Percentiles rank a stretch among this genome's conserved stretches.
Evolutionary conservation across 164 flowering plant genomes (phyloP).

Genomic region (Sedum album): DNA sequence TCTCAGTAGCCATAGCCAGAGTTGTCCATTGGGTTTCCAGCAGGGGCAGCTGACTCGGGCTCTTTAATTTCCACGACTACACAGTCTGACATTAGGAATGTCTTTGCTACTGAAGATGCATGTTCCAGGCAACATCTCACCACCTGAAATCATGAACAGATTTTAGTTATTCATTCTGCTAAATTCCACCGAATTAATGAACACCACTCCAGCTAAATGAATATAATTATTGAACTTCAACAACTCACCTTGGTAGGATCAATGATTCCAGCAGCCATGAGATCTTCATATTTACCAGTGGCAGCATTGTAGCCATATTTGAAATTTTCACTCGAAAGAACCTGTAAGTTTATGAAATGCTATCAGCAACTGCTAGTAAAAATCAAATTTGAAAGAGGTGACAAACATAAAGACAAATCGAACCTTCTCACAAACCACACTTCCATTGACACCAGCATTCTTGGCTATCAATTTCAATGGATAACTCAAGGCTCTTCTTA

Average conservation of each 20-base stretch:
- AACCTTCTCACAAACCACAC: conserved; percentile 97
- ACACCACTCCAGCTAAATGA: neutral
- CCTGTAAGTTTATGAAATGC: conserved; percentile 31
- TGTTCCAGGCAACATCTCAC: conserved; percentile 90
- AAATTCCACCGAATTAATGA: too few species aligned
- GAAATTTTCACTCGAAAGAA: conserved; percentile 59
- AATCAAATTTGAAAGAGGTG: neutral
- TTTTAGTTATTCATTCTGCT: neutral
- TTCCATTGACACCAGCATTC: conserved; percentile 99
- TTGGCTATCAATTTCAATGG: conserved; percentile 93
- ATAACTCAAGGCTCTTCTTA: conserved; percentile 82
- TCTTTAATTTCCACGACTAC: conserved; percentile 88
- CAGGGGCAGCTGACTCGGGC: conserved; percentile 52
- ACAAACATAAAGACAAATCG: neutral
- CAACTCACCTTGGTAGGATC: conserved; percentile 86
- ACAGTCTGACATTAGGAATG: conserved; percentile 82
- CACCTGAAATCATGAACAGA: conserved; percentile 33
- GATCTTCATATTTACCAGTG: conserved; percentile 83
- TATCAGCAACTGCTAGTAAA: neutral
- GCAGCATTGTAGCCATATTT: conserved; percentile 92
- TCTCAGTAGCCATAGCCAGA: neutral
- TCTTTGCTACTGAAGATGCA: conserved; percentile 82
- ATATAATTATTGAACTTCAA: too few species aligned
- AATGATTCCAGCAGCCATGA: conserved; percentile 93
- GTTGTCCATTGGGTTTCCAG: conserved; percentile 52